Base-by-base conservation (phyloP, 768 basidiomycete genomes). In the Podaxis rugospora region DNA sequence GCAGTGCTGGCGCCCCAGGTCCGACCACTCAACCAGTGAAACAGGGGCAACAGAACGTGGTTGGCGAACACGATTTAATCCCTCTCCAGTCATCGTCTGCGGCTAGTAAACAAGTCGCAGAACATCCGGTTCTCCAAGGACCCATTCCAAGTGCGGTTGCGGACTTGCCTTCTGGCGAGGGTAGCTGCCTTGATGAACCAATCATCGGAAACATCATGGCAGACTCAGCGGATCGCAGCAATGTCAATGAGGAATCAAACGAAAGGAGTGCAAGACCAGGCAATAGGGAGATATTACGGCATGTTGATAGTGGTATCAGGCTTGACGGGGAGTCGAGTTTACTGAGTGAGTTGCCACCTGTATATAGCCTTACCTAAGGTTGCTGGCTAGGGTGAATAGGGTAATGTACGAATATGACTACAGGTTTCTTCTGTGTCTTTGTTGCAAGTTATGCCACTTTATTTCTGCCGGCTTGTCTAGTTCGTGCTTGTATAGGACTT, bases 241-340 rank as follows among this genome's bases (percentile, higher is more conserved):
- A 44, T 6, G 42, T 5, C 42, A 18, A 6, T 14, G 27, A 32
- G 47, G 42, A 14, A 56, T n/a, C 37, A 16, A 16, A 6, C 32
- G 21, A 50, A 18, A 51, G 39, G 36, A n/a, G 39, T 28, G 37
- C 9, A 28, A 16, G 16, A 7, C 39, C 52, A 36, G 32, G 37
- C 13, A 14, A 42, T 27, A 37, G 54, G 40, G 40, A 21, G 27
- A 5, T 60, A 5, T 49, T 67, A 35, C 72, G 69, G 60, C 72
- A 74, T 51, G 62, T 67, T 35, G 72, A 73, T 51, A 74, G 73
- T 49, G 72, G 73, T 4, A 53, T 70, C 21, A 68, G 70, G 10
- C 58, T 58, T 2, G 35, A 40, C 10, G 56, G 50, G 21, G 46
- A 37, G 4, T 49, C 42, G 14, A n/a, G 57, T 14, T 50, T 16